These are phyloP conservation scores for Alternaria atra DNA, from an alignment of 2,329 filamentous ascomycete genomes.

Conservation along the genomic window DNA sequence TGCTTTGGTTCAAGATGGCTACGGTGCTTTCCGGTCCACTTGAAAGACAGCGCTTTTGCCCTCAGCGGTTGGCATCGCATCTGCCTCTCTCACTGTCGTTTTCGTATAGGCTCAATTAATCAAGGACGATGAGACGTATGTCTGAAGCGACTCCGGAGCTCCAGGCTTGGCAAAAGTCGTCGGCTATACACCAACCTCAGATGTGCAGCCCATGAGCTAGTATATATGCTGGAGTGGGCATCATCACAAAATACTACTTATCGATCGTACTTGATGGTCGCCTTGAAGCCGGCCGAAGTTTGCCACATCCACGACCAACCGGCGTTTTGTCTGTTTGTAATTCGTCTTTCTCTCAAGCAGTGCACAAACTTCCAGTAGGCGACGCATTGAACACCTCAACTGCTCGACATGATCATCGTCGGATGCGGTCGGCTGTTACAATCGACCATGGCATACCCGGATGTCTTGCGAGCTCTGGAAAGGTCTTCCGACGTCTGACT, in stretches of 20 bases:
- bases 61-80: neutral
- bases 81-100: neutral
- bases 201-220: neutral
- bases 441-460: neutral
- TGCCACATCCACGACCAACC: neutral
- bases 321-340: neutral
- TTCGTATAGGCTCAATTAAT: neutral
- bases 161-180: neutral
- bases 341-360: neutral
- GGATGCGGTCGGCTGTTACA: neutral
- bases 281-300: neutral
- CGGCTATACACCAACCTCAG: neutral
- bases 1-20: neutral
- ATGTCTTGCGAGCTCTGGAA: too few relatives aligned
- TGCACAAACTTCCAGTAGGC: neutral
- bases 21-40: conserved; percentile 1
- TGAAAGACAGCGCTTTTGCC: neutral
- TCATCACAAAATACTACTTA: neutral
- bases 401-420: neutral
- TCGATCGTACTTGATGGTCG: neutral
- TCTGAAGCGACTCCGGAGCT: neutral
- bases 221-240: neutral
- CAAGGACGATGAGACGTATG: neutral
- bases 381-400: neutral
- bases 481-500: neutral